These are phyloP conservation scores for Wickerhamomyces rabaulensis DNA, from an alignment of 805 yeast species.

Conservation along the genomic window DNA sequence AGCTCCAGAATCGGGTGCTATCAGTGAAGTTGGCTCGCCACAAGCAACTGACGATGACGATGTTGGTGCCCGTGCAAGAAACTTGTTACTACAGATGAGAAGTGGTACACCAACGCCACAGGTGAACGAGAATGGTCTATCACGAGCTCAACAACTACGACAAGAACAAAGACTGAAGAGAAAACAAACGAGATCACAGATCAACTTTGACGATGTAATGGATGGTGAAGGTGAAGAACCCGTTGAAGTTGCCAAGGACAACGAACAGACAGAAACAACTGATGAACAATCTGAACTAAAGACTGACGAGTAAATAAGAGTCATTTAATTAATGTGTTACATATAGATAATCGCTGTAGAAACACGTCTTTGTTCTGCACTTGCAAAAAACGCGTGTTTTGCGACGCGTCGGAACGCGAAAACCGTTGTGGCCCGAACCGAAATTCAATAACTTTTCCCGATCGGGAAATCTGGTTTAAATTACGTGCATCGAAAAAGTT, in stretches of 20 bases:
- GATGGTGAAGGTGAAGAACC: background rate
- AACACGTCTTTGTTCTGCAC: background rate
- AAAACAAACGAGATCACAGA: slow-evolving; percentile 7
- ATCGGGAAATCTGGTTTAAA: background rate
- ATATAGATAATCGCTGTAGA: background rate
- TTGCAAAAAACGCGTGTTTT: too few species aligned
- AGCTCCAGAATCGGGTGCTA: background rate
- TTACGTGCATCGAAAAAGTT: background rate
- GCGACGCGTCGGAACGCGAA: background rate
- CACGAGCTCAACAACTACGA: slow-evolving; percentile 40
- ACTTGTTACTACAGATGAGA: slow-evolving; percentile 56
- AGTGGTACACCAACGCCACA: slow-evolving; percentile 17
- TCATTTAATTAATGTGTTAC: background rate
- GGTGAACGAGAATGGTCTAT: slow-evolving; percentile 26
- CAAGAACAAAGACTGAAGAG: slow-evolving; percentile 32
- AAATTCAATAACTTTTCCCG: background rate
- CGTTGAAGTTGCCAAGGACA: background rate
- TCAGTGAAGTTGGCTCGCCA: background rate
- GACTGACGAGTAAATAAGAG: background rate
- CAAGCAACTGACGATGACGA: slow-evolving; percentile 29
- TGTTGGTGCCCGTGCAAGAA: slow-evolving; percentile 57
- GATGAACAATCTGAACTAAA: background rate
- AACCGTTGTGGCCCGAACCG: background rate
- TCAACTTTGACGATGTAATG: background rate
- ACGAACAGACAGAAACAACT: background rate